Percentiles rank a stretch among this genome's conserved stretches.
phyloP scores from a whole-genome alignment of 805 yeast species.

The Candida andamanensis region DNA sequence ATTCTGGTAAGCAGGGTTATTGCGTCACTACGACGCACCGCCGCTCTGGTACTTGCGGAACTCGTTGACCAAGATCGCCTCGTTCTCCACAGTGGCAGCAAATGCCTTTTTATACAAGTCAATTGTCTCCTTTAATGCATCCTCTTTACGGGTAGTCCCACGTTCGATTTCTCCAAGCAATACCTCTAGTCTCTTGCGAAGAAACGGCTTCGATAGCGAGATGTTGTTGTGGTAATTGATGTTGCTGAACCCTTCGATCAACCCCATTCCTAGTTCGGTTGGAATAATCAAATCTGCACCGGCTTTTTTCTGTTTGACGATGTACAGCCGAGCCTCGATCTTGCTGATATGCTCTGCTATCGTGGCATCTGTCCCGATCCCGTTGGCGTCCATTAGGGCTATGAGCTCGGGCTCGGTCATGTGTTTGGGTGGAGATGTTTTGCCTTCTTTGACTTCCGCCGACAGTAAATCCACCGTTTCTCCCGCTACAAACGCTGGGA shows the following conservation, averaged over 20 bases:
- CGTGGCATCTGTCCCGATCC: constrained; percentile 98
- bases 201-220: constrained; percentile 76
- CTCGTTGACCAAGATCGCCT: constrained; percentile 17
- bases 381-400: constrained; percentile 92
- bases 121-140: constrained; percentile 53
- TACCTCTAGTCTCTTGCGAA: constrained; percentile 71
- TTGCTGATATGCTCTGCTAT: constrained; percentile 96
- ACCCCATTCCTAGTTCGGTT: constrained; percentile 74
- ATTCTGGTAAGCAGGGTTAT: too few species aligned
- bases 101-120: constrained; percentile 57
- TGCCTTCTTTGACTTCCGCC: constrained; percentile 64
- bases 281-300: constrained; percentile 57
- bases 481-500: constrained; percentile 60
- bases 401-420: constrained; percentile 92
- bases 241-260: constrained; percentile 82
- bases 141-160: constrained; percentile 50
- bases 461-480: constrained; percentile 52
- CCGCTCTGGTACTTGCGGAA: constrained; percentile 9
- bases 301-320: constrained; percentile 39
- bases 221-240: constrained; percentile 58
- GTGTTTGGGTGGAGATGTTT: constrained; percentile 73
- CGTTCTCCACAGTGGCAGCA: constrained; percentile 40
- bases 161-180: constrained; percentile 62
- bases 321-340: constrained; percentile 63
- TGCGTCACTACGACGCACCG: too few species aligned